phyloP scores from a whole-genome alignment of 2,329 filamentous ascomycete species.

The Colletotrichum coccodes region DNA sequence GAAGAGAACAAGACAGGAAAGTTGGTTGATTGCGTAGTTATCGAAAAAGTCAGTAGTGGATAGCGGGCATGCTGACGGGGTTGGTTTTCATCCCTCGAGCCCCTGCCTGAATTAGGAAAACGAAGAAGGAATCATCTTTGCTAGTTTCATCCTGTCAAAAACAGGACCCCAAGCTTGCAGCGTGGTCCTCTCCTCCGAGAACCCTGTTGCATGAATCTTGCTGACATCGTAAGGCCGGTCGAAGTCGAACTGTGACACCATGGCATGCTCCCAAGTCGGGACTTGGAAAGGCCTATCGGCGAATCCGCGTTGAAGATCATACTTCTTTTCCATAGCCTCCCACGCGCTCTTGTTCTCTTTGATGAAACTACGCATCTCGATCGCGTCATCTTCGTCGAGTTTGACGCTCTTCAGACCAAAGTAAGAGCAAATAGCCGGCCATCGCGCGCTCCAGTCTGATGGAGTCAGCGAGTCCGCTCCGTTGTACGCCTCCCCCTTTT shows the following conservation, averaged over 20 bases:
- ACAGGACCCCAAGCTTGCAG: slow-evolving; percentile 49
- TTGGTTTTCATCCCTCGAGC: too few relatives aligned
- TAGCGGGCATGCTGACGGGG: too few relatives aligned
- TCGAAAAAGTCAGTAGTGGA: too few relatives aligned
- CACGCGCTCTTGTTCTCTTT: slow-evolving; percentile 42
- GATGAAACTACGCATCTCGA: slow-evolving; percentile 47
- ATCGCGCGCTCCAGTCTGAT: slow-evolving; percentile 37
- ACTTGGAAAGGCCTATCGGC: slow-evolving; percentile 47
- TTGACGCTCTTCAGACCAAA: slow-evolving; percentile 40
- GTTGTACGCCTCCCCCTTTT: slow-evolving; percentile 39
- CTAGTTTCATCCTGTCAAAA: slow-evolving; percentile 55
- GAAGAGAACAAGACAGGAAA: too few relatives aligned
- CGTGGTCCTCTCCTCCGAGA: slow-evolving; percentile 51
- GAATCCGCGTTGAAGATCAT: slow-evolving; percentile 48
- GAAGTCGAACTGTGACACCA: slow-evolving; percentile 54
- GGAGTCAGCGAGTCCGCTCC: slow-evolving; percentile 35
- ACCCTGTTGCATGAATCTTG: slow-evolving; percentile 51
- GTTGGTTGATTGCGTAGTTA: too few relatives aligned
- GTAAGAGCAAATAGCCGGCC: slow-evolving; percentile 37
- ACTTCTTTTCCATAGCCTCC: slow-evolving; percentile 44
- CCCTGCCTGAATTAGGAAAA: not conserved
- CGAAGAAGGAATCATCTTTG: slow-evolving; percentile 48
- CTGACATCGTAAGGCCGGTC: slow-evolving; percentile 56
- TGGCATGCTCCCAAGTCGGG: slow-evolving; percentile 51
- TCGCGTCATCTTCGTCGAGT: slow-evolving; percentile 36